Evolutionary conservation across 805 yeast genomes (phyloP), one percentile per base, ranked within the genome.

Genomic region (Wickerhamiella kurtzmanii): DNA sequence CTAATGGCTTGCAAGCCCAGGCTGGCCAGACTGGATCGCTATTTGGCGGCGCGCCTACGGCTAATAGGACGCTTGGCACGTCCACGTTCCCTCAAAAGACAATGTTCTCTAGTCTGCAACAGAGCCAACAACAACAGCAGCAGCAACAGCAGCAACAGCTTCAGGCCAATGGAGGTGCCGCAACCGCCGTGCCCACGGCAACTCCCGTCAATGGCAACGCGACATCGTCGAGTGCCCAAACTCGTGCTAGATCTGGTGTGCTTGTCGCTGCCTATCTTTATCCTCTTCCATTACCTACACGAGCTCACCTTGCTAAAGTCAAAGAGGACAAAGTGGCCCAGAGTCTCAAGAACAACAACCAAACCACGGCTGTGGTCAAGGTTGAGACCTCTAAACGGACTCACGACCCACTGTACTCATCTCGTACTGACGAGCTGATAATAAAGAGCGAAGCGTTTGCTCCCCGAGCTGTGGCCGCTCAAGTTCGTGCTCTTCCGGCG

Each of bases 381-480:
- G 41, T 38, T 8, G 41, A 38, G 25, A 38, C 41, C 20, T 38
- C 41, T 9, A 15, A 18, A 16, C 15, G 18, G 5, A 8, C 22
- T 15, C 41, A 38, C 22, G 41, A 38, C 19, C 20, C 41, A 6
- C n/a, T 38, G 22, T 67, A 74, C 58, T 68, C 68, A 48, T 56
- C 70, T 22, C 62, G 67, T 22, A 76, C 84, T 3, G 88, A 83
- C 60, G 71, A 73, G 45, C 81, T 84, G 3, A 80, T 84, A 50
- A 62, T 82, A 50, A 68, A 80, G 2, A 76, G 85, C n/a, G 81
- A 76, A 38, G 76, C 82, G 3, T 82, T 83, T 60, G 74, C 80
- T 2, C 32, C 85, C 85, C 32, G 72, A 76, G 68, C 38, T 73
- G 72, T 49, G 69, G n/a, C n/a, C n/a, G 75, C 51, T 74, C 41